These are phyloP conservation scores for Albifimbria verrucaria DNA, from an alignment of 2,329 filamentous ascomycete species.

Conservation along the genomic window DNA sequence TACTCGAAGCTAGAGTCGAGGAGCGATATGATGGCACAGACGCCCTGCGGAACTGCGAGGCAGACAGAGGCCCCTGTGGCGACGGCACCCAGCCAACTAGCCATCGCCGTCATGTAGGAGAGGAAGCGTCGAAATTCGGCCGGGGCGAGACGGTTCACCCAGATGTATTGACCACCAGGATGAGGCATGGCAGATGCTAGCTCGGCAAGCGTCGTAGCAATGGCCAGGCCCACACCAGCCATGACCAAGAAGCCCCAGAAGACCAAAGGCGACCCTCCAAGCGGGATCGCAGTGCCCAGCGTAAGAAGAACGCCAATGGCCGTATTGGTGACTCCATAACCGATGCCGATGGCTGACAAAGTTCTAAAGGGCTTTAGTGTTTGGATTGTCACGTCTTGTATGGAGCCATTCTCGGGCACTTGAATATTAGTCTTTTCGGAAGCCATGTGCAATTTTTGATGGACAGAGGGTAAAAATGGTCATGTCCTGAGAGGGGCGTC, in stretches of 20 bases:
- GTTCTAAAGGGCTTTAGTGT: slow-evolving; percentile 28
- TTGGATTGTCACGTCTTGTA: slow-evolving; percentile 7
- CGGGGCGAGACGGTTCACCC: slow-evolving; percentile 19
- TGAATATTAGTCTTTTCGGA: neutral
- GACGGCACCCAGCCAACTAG: slow-evolving; percentile 24
- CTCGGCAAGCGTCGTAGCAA: slow-evolving; percentile 22
- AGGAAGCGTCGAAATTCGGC: slow-evolving; percentile 9
- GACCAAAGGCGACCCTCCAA: slow-evolving; percentile 19
- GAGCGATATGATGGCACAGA: slow-evolving; percentile 17
- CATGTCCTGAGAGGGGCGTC: neutral
- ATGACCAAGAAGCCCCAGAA: slow-evolving; percentile 23
- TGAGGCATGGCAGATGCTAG: slow-evolving; percentile 24
- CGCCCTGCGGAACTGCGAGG: slow-evolving; percentile 17
- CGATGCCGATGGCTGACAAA: slow-evolving; percentile 21
- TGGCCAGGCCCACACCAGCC: slow-evolving; percentile 18
- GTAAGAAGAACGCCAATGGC: slow-evolving; percentile 18
- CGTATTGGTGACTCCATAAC: slow-evolving; percentile 22
- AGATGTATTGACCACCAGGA: slow-evolving; percentile 24
- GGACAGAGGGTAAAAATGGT: neutral
- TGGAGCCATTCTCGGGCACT: neutral
- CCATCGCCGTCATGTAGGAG: slow-evolving; percentile 19
- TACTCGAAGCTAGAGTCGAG: slow-evolving; percentile 20
- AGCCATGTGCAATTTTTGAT: neutral
- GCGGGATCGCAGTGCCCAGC: slow-evolving; percentile 15
- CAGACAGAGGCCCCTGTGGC: slow-evolving; percentile 19